Base-by-base conservation (phyloP, 2,329 filamentous ascomycete species). In the Venturiaceae sp. region DNA sequence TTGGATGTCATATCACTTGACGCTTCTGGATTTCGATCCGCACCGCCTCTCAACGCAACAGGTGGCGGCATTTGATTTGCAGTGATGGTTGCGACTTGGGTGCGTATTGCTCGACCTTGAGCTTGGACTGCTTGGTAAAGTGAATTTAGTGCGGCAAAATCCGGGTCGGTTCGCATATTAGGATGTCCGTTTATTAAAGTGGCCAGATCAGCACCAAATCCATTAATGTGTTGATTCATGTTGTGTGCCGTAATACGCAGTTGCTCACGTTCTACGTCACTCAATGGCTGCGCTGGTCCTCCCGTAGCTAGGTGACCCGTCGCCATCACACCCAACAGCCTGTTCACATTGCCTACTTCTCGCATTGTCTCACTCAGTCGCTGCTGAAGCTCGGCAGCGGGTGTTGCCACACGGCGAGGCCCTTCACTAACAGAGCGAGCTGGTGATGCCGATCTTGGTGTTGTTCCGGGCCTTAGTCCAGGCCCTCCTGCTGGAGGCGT, bases 201-300 rank as follows among this genome's bases (percentile, higher is more conserved):
- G 8, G 39, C 19, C 55, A 57, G 32, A 26, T 57, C 41, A 3
- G 30, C 39, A 19, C 55, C 55, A 33, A 57, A 57, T 30, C 55
- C 55, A 16, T 57, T 41, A 36, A 57, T 57, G 39, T 57, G 55
- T 28, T 21, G n/a, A 37, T 47, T 50, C 55, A 57, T 57, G 32
- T 41, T 57, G 8, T 47, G 26, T 23, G 55, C 39, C n/a, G 23
- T 32, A n/a, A 28, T 21, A n/a, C 44, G 39, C 9, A 57, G 19
- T 28, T 57, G 39, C 19, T 46, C 21, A 9, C 36, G 37, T 47
- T 57, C 28, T 13, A 46, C 41, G 14, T 33, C 41, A 32, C 21
- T n/a, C 9, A 57, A 50, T 6, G 41, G 39, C n/a, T 37, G 55
- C 23, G 55, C 55, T 26, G 44, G 7, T 33, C 30, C n/a, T 11